These are phyloP conservation scores for Claviceps sp. DNA, from an alignment of 2,329 filamentous ascomycete species.

Conservation along the genomic window DNA sequence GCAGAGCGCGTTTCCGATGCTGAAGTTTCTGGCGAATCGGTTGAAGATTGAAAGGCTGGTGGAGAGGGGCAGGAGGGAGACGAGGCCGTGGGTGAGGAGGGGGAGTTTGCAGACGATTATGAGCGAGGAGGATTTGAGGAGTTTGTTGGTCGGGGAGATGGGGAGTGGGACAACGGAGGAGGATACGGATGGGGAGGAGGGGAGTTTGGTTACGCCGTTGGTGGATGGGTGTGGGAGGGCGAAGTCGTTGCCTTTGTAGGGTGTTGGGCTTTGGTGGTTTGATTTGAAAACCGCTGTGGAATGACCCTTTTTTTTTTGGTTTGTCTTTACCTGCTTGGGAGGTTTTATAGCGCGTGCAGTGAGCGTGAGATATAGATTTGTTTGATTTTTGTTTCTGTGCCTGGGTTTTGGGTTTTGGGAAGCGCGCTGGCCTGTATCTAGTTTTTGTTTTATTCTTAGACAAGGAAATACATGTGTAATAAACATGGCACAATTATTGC, in stretches of 20 bases:
- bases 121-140: conserved; percentile 45
- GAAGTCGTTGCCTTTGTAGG: not conserved
- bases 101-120: conserved; percentile 46
- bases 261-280: not conserved
- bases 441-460: too few species aligned
- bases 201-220: conserved; percentile 11
- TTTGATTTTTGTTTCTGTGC: too few species aligned
- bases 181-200: conserved; percentile 22
- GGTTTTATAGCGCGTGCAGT: too few species aligned
- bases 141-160: conserved; percentile 28
- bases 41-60: conserved; percentile 66
- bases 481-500: too few species aligned
- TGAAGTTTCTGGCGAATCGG: conserved; percentile 82
- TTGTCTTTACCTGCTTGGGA: not conserved
- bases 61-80: conserved; percentile 44
- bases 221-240: conserved; percentile 12
- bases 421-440: too few species aligned
- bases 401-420: too few species aligned
- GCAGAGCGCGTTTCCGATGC: conserved; percentile 77
- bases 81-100: conserved; percentile 31
- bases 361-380: too few species aligned
- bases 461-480: too few species aligned
- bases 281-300: not conserved
- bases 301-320: not conserved
- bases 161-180: conserved; percentile 24